phyloP scores from a whole-genome alignment of 257 asterid species.

The Osmanthus fragrans region DNA sequence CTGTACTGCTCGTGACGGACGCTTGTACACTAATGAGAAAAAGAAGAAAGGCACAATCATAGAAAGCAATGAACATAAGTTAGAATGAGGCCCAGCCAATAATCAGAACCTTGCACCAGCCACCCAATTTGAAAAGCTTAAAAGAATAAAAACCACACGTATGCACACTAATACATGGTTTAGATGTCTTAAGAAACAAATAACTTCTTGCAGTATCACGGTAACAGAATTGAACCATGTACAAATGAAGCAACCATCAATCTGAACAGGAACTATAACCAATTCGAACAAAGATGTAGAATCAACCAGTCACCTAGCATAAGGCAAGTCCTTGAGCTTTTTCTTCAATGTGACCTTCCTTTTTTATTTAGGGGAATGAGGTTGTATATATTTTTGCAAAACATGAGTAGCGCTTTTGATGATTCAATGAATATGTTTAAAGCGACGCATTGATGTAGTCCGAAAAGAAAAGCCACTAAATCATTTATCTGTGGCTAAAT shows the following conservation, averaged over 20 bases:
- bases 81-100: not conserved
- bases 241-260: not conserved
- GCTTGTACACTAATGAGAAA: slow-evolving; percentile 81
- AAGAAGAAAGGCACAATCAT: slow-evolving; percentile 14
- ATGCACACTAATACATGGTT: not conserved
- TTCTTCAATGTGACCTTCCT: not conserved
- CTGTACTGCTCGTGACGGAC: slow-evolving; percentile 89
- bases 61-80: slow-evolving; percentile 5
- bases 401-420: not conserved
- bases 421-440: not conserved
- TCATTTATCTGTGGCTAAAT: not conserved
- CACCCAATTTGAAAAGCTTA: not conserved
- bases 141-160: not conserved
- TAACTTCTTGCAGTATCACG: not conserved
- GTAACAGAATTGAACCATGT: not conserved
- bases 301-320: not conserved
- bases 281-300: not conserved
- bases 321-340: not conserved
- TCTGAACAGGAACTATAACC: not conserved
- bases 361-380: not conserved
- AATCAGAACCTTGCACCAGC: not conserved
- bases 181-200: not conserved
- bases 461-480: not conserved
- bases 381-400: not conserved
- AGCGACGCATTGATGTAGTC: not conserved